Evolutionary conservation across 2,329 filamentous ascomycete species (phyloP).

Genomic region (Periconia sp.): DNA sequence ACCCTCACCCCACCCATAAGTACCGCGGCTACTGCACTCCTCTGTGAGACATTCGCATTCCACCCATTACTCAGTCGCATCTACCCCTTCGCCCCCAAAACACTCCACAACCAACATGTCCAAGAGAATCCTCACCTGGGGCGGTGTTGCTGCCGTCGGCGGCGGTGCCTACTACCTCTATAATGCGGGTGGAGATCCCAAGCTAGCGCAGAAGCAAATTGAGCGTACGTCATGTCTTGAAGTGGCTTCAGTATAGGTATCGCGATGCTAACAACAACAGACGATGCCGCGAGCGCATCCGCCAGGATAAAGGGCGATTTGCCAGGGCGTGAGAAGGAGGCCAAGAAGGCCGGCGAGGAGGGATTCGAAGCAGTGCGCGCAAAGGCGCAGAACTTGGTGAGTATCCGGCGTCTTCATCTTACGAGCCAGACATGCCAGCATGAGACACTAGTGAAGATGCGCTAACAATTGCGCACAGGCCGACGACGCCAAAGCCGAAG

Average conservation of each 20-base stretch:
- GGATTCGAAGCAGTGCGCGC: conserved; percentile 49
- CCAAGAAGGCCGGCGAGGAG: conserved; percentile 68
- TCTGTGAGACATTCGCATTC: conserved; percentile 7
- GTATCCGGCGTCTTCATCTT: conserved; percentile 9
- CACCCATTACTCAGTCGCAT: conserved; percentile 8
- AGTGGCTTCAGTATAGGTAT: conserved; percentile 1
- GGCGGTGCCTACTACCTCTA: conserved; percentile 87
- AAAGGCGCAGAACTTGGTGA: conserved; percentile 50
- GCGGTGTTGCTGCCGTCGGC: conserved; percentile 58
- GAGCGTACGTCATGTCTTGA: conserved; percentile 67
- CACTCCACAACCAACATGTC: conserved; percentile 29
- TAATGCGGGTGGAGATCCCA: conserved; percentile 78
- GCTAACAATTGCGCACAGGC: conserved; percentile 37
- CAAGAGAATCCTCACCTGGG: conserved; percentile 31
- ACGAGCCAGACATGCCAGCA: not conserved
- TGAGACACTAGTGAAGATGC: not conserved
- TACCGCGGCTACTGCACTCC: conserved; percentile 17
- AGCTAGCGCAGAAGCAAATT: conserved; percentile 82
- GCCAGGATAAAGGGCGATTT: conserved; percentile 70
- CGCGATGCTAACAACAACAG: conserved; percentile 58
- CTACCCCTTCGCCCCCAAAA: conserved; percentile 5
- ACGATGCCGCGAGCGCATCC: conserved; percentile 75
- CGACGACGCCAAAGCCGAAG: conserved; percentile 53
- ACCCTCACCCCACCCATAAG: conserved; percentile 36
- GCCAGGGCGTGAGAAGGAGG: conserved; percentile 66